Conservation (phyloP, 2,329 filamentous ascomycete species). For the Phyllosticta citrichinensis region DNA sequence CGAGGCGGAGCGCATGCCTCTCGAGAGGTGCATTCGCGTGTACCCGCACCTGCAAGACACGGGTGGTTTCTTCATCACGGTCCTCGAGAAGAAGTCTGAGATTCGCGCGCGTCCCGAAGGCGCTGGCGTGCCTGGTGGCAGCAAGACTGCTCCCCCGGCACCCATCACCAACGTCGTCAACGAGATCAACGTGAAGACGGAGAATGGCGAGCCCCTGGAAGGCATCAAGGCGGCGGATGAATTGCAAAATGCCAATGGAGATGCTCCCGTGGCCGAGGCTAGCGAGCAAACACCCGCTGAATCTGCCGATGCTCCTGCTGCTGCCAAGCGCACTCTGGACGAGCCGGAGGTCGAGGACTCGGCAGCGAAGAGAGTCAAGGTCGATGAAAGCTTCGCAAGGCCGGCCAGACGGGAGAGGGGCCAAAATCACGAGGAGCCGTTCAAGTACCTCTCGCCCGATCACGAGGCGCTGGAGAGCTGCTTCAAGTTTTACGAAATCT, state of each 20-base stretch:
- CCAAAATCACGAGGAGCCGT: conserved; percentile 70
- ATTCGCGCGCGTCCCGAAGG: conserved; percentile 38
- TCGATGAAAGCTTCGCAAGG: conserved; percentile 14
- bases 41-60: conserved; percentile 96
- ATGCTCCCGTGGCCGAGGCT: background rate
- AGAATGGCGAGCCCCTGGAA: conserved; percentile 18
- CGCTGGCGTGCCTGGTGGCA: background rate
- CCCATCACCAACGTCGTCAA: conserved; percentile 25
- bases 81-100: conserved; percentile 83
- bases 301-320: conserved; percentile 14
- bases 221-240: conserved; percentile 21
- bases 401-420: conserved; percentile 32
- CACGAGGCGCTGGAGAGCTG: conserved; percentile 71
- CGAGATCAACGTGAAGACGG: conserved; percentile 26
- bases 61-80: conserved; percentile 93
- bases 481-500: conserved; percentile 75
- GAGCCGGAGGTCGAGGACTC: conserved; percentile 21
- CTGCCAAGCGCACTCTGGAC: conserved; percentile 32
- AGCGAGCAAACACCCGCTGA: conserved; percentile 6
- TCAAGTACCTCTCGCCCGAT: conserved; percentile 72
- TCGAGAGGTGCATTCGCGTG: conserved; percentile 85
- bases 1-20: conserved; percentile 52
- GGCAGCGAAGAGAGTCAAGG: conserved; percentile 26
- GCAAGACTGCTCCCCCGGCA: conserved; percentile 2
- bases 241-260: background rate